Conservation (phyloP, 805 yeast species). For the Saitoella complicata region DNA sequence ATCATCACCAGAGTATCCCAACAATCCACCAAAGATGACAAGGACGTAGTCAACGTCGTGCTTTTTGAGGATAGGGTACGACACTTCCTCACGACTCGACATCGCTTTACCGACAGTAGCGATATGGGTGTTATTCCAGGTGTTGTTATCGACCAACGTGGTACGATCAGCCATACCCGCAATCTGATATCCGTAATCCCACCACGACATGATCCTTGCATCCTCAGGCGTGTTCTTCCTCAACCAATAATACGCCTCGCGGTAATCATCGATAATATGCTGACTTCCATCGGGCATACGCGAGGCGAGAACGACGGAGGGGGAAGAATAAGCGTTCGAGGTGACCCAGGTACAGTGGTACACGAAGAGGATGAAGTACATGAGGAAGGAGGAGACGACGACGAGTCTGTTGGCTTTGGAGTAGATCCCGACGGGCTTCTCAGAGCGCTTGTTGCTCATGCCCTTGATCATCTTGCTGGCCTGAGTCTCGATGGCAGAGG, state of each 20-base stretch:
- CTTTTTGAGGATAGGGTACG: slow-evolving; percentile 74
- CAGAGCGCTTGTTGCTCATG: background rate
- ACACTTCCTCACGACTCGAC: slow-evolving; percentile 74
- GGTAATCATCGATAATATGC: slow-evolving; percentile 79
- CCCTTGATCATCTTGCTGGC: background rate
- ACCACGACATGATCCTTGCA: slow-evolving; percentile 94
- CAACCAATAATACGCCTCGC: slow-evolving; percentile 98
- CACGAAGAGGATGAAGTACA: slow-evolving; percentile 68
- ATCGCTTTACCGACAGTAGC: slow-evolving; percentile 98
- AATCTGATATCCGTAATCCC: slow-evolving; percentile 99
- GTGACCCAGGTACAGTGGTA: slow-evolving; percentile 97
- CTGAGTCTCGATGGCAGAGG: background rate
- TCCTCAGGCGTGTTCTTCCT: slow-evolving; percentile 96
- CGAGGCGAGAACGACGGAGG: slow-evolving; percentile 88
- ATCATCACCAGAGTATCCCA: slow-evolving; percentile 94
- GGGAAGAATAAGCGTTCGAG: slow-evolving; percentile 87
- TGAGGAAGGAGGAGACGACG: slow-evolving; percentile 51
- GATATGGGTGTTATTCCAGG: slow-evolving; percentile 98
- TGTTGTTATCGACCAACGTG: slow-evolving; percentile 93
- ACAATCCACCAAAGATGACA: slow-evolving; percentile 81
- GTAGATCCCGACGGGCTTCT: slow-evolving; percentile 8
- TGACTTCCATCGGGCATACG: slow-evolving; percentile 71
- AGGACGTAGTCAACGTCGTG: slow-evolving; percentile 92
- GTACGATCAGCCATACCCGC: slow-evolving; percentile 99
- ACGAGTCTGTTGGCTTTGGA: slow-evolving; percentile 35